Evolutionary conservation across 345 rosid species (phyloP).

Genomic region (Hypericum androsaemum): DNA sequence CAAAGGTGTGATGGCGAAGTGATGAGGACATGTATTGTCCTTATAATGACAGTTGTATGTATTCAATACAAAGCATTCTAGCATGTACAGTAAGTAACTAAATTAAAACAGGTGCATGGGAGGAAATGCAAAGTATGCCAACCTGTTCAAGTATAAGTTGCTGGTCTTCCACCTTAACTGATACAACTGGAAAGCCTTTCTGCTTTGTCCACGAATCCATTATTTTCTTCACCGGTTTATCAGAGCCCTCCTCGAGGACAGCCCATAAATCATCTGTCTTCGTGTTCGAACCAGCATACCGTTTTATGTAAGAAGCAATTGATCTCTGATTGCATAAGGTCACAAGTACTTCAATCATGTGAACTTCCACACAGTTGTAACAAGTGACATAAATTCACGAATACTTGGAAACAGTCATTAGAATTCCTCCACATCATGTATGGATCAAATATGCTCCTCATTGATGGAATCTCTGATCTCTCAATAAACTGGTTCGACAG

Average conservation of each 20-base stretch:
- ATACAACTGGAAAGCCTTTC: conserved; percentile 79
- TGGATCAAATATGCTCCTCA: neutral
- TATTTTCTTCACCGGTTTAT: conserved; percentile 80
- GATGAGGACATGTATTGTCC: no score
- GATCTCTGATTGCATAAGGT: no score
- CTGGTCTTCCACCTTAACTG: conserved; percentile 53
- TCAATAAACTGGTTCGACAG: no score
- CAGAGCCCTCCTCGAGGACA: conserved; percentile 81
- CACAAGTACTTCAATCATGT: no score
- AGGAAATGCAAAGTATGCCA: conserved; percentile 1
- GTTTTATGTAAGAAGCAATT: conserved; percentile 80
- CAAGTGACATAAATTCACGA: no score
- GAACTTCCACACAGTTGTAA: no score
- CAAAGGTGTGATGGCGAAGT: neutral
- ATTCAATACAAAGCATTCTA: no score
- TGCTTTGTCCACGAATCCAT: conserved; percentile 96
- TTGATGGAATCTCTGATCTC: no score
- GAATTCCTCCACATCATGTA: conserved; percentile 38
- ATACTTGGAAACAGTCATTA: no score
- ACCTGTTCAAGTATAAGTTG: conserved; percentile 93
- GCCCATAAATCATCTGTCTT: conserved; percentile 91
- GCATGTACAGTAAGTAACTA: no score
- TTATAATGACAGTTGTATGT: no score
- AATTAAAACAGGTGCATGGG: no score
- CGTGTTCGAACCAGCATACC: conserved; percentile 64